phyloP scores from a whole-genome alignment of 2,329 filamentous ascomycete genomes.

The Pseudogymnoascus sp. region DNA sequence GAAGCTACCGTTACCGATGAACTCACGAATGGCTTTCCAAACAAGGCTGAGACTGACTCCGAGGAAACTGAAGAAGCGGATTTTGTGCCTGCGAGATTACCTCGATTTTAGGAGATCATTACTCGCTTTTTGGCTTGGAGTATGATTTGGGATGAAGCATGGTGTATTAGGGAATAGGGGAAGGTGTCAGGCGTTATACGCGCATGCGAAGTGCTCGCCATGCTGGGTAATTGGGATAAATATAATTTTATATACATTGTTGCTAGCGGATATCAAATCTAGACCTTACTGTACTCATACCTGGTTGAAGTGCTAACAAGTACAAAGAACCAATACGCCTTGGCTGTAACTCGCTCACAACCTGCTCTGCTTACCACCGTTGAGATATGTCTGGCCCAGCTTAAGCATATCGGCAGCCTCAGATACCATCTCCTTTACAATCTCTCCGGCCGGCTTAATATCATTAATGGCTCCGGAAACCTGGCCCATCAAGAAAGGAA shows the following conservation, averaged over 20 bases:
- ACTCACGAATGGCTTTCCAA: not conserved
- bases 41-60: constrained; percentile 4
- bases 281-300: constrained; percentile 5
- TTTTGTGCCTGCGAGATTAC: constrained; percentile 54
- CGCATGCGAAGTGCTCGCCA: constrained; percentile 31
- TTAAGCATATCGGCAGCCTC: constrained; percentile 65
- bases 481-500: constrained; percentile 90
- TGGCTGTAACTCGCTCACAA: constrained; percentile 16
- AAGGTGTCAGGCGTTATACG: constrained; percentile 20
- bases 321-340: not conserved
- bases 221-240: constrained; percentile 18
- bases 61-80: constrained; percentile 26
- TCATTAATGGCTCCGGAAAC: constrained; percentile 71
- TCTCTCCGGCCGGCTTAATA: constrained; percentile 73
- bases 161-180: constrained; percentile 5
- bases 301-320: constrained; percentile 9
- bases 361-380: constrained; percentile 31
- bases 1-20: not conserved
- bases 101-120: constrained; percentile 38
- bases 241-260: constrained; percentile 3
- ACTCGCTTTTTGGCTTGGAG: not conserved
- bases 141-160: not conserved
- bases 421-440: constrained; percentile 84
- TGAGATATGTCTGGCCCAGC: constrained; percentile 54
- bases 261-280: not conserved